Evolutionary conservation across 2,329 filamentous ascomycete genomes (phyloP).

Genomic region (Trichophyton verrucosum): DNA sequence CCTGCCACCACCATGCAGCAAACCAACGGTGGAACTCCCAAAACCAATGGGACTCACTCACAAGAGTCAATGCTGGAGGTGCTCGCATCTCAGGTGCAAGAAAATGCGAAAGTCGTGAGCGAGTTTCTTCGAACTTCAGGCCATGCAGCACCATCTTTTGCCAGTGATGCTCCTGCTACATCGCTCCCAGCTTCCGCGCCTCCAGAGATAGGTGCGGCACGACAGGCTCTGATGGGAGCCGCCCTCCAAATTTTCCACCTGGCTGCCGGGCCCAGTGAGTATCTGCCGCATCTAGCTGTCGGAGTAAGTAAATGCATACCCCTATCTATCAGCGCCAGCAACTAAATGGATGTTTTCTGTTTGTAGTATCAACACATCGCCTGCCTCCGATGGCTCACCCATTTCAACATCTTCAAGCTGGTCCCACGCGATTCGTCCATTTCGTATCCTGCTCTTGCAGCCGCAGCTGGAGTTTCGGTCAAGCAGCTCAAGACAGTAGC

Average conservation of each 20-base stretch:
- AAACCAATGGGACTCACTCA: background rate
- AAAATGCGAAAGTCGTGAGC: background rate
- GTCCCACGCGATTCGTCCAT: constrained; percentile 19
- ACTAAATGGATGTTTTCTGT: background rate
- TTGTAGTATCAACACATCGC: constrained; percentile 17
- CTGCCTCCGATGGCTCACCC: constrained; percentile 21
- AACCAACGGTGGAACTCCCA: background rate
- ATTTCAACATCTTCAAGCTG: constrained; percentile 20
- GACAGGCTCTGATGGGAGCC: constrained; percentile 15
- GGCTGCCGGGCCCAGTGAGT: constrained; percentile 16
- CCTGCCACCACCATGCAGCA: background rate
- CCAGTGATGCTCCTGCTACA: background rate
- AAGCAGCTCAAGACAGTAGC: constrained; percentile 26
- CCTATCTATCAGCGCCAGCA: background rate
- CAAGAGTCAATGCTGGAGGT: background rate
- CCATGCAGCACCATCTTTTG: background rate
- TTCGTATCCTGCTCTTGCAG: constrained; percentile 20
- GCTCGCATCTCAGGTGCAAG: background rate
- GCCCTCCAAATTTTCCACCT: constrained; percentile 17
- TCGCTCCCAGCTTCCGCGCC: constrained; percentile 14
- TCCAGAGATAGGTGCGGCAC: constrained; percentile 4
- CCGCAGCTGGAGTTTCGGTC: constrained; percentile 16
- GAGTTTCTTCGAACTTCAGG: background rate
- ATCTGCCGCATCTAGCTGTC: constrained; percentile 8
- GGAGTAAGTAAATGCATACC: background rate